Base-by-base conservation (phyloP, 2,329 filamentous ascomycete genomes). In the Pestalotiopsis sp. region DNA sequence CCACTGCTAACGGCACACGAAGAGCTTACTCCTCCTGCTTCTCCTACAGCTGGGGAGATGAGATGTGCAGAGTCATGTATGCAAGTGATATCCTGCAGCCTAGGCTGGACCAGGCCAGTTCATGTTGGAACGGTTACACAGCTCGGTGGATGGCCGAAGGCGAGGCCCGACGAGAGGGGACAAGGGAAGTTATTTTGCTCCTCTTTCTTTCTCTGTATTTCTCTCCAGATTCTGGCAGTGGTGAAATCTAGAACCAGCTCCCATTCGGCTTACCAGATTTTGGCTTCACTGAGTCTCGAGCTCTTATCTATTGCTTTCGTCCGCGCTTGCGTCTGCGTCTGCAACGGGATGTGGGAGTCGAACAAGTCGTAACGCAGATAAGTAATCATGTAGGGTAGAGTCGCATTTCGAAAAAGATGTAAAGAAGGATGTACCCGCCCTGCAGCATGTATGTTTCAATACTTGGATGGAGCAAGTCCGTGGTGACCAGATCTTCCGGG, bases 401-500 rank as follows among this genome's bases (percentile, higher is more conserved):
- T 22, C n/a, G 44, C 44, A 52, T n/a, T n/a, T 52, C 14, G n/a
- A 52, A 52, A 52, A 9, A 9, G 44, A 52, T 10, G 14, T 10
- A 22, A n/a, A 26, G 22, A 58, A 14, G 22, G 24, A 7, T 14
- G 22, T 35, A 13, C 56, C 26, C 22, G 52, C 52, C n/a, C 5
- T 61, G 58, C 58, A 61, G 58, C 58, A 61, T 61, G 58, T 61
- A 39, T 39, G 58, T 61, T 61, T 61, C 58, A 39, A 39, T 61
- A 39, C 38, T 22, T 63, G 20, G n/a, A 48, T 14, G 38, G 20
- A 48, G 9, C 17, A 52, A n/a, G 40, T 63, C 60, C 24, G 60
- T 63, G 60, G 60, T 63, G 60, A 63, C 39, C 60, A 65, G 63
- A 56, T 65, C 20, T 20, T 44, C 44, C 11, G 14, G 13, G 48